phyloP scores from a whole-genome alignment of 2,329 filamentous ascomycete species.

The Mollisiaceae sp. region DNA sequence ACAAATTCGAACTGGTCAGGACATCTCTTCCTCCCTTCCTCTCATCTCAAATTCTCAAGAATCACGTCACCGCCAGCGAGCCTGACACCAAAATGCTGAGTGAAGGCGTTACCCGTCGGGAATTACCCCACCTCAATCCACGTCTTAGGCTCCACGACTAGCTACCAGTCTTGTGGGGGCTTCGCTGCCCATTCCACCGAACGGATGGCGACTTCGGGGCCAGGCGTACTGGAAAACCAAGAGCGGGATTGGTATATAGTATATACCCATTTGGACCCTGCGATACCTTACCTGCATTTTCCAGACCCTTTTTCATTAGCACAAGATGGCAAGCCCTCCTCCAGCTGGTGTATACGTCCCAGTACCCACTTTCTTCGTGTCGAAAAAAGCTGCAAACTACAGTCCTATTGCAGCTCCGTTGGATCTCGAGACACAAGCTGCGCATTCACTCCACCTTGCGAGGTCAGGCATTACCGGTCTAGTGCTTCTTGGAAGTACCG shows the following conservation, averaged over 20 bases:
- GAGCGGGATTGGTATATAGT: conserved; percentile 11
- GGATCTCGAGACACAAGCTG: conserved; percentile 61
- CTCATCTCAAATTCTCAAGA: not conserved
- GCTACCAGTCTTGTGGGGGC: conserved; percentile 9
- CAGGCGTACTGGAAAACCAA: conserved; percentile 10
- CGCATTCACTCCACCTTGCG: conserved; percentile 64
- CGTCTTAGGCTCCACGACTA: conserved; percentile 6
- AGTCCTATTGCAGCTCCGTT: conserved; percentile 43
- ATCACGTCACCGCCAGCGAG: not conserved
- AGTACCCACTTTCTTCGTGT: conserved; percentile 65
- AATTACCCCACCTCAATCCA: conserved; percentile 10
- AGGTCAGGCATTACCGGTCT: conserved; percentile 63
- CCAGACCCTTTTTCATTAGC: not conserved
- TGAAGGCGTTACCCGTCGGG: not conserved
- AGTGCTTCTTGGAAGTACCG: conserved; percentile 66
- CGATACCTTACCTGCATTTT: not conserved
- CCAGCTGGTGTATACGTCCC: conserved; percentile 50
- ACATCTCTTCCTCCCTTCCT: not conserved
- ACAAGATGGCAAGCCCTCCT: conserved; percentile 38
- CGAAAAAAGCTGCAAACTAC: conserved; percentile 37
- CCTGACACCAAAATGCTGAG: not conserved
- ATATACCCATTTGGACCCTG: conserved; percentile 8
- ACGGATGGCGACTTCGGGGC: conserved; percentile 12
- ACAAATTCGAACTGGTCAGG: not conserved
- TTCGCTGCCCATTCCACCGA: conserved; percentile 22